A percentile compares a stretch with the other conserved stretches of the same genome.
These are phyloP conservation scores for Citrus cavaleriei DNA, from an alignment of 345 rosid genomes.

Conservation along the genomic window DNA sequence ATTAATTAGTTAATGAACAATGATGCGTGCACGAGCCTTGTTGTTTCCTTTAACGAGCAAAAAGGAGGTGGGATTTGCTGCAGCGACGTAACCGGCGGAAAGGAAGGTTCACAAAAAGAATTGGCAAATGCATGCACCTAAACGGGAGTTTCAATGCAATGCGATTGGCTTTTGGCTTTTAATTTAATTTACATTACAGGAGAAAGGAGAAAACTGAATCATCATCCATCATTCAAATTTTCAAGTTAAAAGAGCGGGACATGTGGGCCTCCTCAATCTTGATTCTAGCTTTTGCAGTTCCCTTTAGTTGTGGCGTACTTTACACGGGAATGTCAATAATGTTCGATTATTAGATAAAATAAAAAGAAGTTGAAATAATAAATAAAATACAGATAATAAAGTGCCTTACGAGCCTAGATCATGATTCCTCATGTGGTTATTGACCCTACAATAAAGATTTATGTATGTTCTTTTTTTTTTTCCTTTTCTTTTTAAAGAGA, in stretches of 20 bases:
- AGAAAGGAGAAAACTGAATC: not conserved
- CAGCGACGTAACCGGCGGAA: not conserved
- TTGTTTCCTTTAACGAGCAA: not conserved
- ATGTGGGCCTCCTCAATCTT: not conserved
- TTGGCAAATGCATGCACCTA: slow-evolving; percentile 12
- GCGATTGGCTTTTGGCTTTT: slow-evolving; percentile 5
- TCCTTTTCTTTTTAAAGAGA: not conserved
- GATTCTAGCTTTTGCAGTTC: not conserved
- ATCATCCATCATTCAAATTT: slow-evolving; percentile 3
- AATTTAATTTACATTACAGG: not conserved
- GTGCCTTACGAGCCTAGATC: not conserved
- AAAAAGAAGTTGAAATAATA: not conserved
- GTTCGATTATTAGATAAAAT: not conserved
- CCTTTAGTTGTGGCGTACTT: slow-evolving; percentile 14
- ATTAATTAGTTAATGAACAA: not conserved
- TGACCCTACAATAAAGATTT: not conserved
- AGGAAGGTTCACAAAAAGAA: slow-evolving; percentile 10
- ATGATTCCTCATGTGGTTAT: not conserved
- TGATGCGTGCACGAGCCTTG: not conserved
- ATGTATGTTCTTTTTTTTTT: too few species aligned
- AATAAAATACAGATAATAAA: too few species aligned
- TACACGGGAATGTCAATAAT: not conserved
- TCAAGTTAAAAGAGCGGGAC: not conserved
- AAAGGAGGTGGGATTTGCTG: not conserved
- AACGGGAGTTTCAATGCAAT: slow-evolving; percentile 13